Evolutionary conservation across 768 basidiomycete genomes (phyloP).

Genomic region (Plicaturopsis crispa): DNA sequence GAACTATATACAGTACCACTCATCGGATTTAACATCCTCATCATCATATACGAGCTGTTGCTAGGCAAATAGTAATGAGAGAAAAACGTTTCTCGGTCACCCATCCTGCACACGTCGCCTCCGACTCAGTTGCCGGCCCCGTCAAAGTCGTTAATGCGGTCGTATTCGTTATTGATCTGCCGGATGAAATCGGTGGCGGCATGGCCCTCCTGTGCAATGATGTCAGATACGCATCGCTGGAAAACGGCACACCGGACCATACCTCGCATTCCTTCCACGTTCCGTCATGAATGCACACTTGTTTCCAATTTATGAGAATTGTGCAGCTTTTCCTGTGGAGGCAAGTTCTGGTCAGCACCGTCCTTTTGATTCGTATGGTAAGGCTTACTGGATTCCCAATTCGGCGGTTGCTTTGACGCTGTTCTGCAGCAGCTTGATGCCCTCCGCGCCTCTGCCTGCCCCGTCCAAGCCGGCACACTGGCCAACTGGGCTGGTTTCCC

Average conservation of each 20-base stretch:
- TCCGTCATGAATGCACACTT: conserved; percentile 70
- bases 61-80: conserved; percentile 55
- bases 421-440: conserved; percentile 51
- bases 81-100: not conserved
- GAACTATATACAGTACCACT: conserved; percentile 68
- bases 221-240: not conserved
- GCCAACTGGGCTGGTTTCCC: conserved; percentile 51
- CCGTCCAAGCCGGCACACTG: conserved; percentile 56
- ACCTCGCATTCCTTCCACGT: conserved; percentile 80
- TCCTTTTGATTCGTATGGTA: conserved; percentile 1
- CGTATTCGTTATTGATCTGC: conserved; percentile 71
- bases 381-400: conserved; percentile 50
- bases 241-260: conserved; percentile 16
- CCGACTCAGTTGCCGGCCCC: conserved; percentile 6
- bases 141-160: conserved; percentile 43
- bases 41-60: conserved; percentile 81
- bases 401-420: conserved; percentile 39
- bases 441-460: conserved; percentile 56
- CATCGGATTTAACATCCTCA: conserved; percentile 78
- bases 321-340: conserved; percentile 75
- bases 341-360: conserved; percentile 6
- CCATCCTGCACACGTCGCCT: conserved; percentile 3
- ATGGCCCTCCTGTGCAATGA: conserved; percentile 57
- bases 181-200: conserved; percentile 63
- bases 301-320: conserved; percentile 60